phyloP scores from a whole-genome alignment of 495 filamentous ascomycete genomes.

The Penicillium alfredii region DNA sequence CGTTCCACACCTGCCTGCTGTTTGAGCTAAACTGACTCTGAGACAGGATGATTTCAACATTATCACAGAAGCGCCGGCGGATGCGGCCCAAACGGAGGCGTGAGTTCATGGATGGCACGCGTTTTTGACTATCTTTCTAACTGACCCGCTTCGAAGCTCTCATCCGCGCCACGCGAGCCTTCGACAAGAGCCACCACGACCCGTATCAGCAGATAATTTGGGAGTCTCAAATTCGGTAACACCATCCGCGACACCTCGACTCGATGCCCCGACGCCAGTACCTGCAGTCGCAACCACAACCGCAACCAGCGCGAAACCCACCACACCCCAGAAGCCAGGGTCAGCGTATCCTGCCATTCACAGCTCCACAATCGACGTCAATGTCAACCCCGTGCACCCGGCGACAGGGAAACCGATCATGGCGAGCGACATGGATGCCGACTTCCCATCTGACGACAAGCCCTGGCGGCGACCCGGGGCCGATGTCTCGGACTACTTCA shows the following conservation, averaged over 20 bases:
- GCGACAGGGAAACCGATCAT: slow-evolving; percentile 65
- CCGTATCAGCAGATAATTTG: slow-evolving; percentile 47
- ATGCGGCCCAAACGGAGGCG: slow-evolving; percentile 62
- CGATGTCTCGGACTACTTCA: slow-evolving; percentile 95
- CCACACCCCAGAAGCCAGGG: slow-evolving; percentile 44
- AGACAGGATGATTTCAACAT: slow-evolving; percentile 89
- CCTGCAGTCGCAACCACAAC: slow-evolving; percentile 19
- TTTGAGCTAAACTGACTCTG: slow-evolving; percentile 3
- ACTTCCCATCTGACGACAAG: slow-evolving; percentile 74
- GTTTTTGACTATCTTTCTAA: slow-evolving; percentile 1
- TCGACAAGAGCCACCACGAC: slow-evolving; percentile 60
- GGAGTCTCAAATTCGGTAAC: slow-evolving; percentile 27
- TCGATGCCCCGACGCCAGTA: slow-evolving; percentile 42
- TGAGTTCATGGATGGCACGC: no score
- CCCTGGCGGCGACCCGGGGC: slow-evolving; percentile 96
- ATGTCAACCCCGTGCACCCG: slow-evolving; percentile 74
- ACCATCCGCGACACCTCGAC: slow-evolving; percentile 33
- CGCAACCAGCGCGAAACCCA: slow-evolving; percentile 37
- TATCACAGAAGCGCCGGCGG: slow-evolving; percentile 79
- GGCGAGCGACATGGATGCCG: slow-evolving; percentile 70
- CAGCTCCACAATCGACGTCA: slow-evolving; percentile 75
- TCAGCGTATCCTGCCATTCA: slow-evolving; percentile 59
- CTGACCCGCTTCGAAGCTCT: slow-evolving; percentile 22
- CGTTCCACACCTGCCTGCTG: slow-evolving; percentile 19
- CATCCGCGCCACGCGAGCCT: slow-evolving; percentile 42